phyloP scores from a whole-genome alignment of 345 rosid genomes.

The Litchi chinensis region DNA sequence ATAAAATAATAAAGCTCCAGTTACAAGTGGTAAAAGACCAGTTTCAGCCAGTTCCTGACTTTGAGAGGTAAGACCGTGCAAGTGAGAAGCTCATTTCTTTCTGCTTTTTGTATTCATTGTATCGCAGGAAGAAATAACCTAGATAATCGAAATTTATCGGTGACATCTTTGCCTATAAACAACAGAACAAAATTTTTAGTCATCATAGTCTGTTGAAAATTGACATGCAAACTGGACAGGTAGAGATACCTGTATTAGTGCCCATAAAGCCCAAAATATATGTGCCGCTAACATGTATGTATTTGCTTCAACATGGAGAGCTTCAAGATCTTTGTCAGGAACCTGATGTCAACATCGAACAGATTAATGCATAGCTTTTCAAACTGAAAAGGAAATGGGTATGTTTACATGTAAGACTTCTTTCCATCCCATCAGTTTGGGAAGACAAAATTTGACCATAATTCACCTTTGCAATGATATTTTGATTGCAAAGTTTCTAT shows the following conservation, averaged over 20 bases:
- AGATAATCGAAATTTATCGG: constrained; percentile 86
- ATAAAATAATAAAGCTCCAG: background rate
- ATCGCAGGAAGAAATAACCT: constrained; percentile 81
- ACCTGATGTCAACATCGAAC: constrained; percentile 43
- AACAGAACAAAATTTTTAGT: background rate
- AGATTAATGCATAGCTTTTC: background rate
- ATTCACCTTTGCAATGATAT: background rate
- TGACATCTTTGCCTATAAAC: constrained; percentile 84
- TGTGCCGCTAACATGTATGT: constrained; percentile 80
- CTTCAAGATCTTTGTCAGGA: constrained; percentile 58
- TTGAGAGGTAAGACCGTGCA: constrained; percentile 56
- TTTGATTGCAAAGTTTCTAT: background rate
- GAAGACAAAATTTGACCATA: background rate
- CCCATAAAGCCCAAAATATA: constrained; percentile 94
- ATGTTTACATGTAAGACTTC: too few species aligned
- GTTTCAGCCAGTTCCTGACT: constrained; percentile 22
- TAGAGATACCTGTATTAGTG: constrained; percentile 75
- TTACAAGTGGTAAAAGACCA: background rate
- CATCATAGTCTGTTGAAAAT: constrained; percentile 4
- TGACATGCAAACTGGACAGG: background rate
- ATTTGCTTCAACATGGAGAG: constrained; percentile 67
- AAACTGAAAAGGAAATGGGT: background rate
- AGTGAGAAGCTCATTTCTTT: constrained; percentile 54
- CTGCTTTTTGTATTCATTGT: constrained; percentile 81
- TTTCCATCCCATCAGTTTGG: background rate